A percentile compares a stretch with the other conserved stretches of the same genome.
Evolutionary conservation across 108 stramenopile species (phyloP).

Genomic region (Cyclotella atomus): DNA sequence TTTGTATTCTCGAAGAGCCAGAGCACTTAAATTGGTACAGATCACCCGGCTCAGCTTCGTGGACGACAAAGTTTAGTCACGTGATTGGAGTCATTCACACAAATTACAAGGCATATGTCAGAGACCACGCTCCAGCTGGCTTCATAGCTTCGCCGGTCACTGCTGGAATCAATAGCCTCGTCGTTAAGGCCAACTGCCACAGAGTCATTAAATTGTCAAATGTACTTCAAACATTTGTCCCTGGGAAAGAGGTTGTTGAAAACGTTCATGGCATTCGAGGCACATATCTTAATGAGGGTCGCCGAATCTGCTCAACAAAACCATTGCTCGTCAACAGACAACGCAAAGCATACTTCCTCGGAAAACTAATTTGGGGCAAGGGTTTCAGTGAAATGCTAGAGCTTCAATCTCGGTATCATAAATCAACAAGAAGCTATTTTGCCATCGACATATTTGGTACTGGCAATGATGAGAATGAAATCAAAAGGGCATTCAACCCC

Average conservation of each 20-base stretch:
- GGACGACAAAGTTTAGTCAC: conserved; percentile 82
- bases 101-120: conserved; percentile 77
- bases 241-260: conserved; percentile 66
- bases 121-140: conserved; percentile 44
- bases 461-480: conserved; percentile 74
- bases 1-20: conserved; percentile 89
- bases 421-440: conserved; percentile 66
- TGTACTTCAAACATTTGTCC: conserved; percentile 64
- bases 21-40: conserved; percentile 89
- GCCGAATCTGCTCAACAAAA: conserved; percentile 5
- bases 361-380: conserved; percentile 82
- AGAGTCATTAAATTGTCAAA: conserved; percentile 71
- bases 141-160: conserved; percentile 43
- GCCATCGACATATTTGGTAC: conserved; percentile 72
- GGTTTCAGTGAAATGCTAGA: conserved; percentile 74
- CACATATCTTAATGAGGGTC: conserved; percentile 63
- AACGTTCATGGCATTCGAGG: conserved; percentile 89
- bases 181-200: conserved; percentile 82
- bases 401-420: conserved; percentile 53
- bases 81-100: conserved; percentile 90
- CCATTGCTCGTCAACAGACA: neutral
- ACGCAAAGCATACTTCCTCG: conserved; percentile 75
- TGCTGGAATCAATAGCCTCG: conserved; percentile 37
- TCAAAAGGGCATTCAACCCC: conserved; percentile 60
- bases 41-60: conserved; percentile 61